These are phyloP conservation scores for Sphaerulina populicola DNA, from an alignment of 2,329 filamentous ascomycete genomes.

Conservation along the genomic window DNA sequence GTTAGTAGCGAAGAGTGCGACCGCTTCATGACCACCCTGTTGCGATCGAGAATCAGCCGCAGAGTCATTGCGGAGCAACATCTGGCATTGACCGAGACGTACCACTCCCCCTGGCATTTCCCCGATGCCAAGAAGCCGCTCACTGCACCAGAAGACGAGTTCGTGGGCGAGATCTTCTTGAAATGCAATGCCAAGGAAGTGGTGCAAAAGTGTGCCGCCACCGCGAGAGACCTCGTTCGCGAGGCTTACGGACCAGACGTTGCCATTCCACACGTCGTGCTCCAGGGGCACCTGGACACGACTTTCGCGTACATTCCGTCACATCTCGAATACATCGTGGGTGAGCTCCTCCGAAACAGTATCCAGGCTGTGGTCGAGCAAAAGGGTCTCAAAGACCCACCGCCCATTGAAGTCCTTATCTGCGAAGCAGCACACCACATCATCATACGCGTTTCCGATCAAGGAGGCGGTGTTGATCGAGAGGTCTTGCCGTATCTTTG, in stretches of 20 bases:
- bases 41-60: constrained; percentile 85
- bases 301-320: constrained; percentile 95
- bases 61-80: constrained; percentile 97
- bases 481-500: constrained; percentile 83
- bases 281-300: constrained; percentile 77
- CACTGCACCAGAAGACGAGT: constrained; percentile 60
- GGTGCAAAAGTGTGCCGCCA: constrained; percentile 69
- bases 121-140: constrained; percentile 62
- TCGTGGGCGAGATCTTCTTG: constrained; percentile 91
- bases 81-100: constrained; percentile 87
- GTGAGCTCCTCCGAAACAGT: constrained; percentile 88
- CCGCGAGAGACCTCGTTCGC: constrained; percentile 65
- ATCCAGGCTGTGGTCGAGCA: constrained; percentile 85
- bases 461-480: constrained; percentile 80
- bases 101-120: constrained; percentile 82
- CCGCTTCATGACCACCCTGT: constrained; percentile 86
- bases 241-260: constrained; percentile 65
- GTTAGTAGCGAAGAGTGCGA: constrained; percentile 77
- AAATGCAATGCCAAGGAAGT: constrained; percentile 87
- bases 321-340: constrained; percentile 94
- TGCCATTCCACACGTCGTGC: constrained; percentile 67
- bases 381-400: constrained; percentile 46
- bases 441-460: constrained; percentile 91
- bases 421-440: constrained; percentile 92
- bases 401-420: constrained; percentile 86